Evolutionary conservation across 306 rosid genomes (phyloP).

Genomic region (Vicia sativa): DNA sequence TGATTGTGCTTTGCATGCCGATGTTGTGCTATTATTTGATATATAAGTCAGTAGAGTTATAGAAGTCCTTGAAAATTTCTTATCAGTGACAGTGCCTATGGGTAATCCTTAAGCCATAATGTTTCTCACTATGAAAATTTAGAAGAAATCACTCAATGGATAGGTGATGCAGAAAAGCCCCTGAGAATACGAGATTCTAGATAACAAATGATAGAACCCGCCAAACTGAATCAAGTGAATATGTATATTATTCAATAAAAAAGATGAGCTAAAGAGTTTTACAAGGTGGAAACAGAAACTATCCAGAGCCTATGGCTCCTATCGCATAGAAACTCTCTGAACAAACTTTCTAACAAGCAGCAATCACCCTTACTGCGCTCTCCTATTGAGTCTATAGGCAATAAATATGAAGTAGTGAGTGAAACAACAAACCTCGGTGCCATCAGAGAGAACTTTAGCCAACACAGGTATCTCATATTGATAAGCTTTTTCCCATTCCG

Average conservation of each 20-base stretch:
- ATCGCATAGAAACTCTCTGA: too few species aligned
- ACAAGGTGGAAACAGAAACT: too few species aligned
- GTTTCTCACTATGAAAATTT: background rate
- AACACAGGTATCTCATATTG: conserved; percentile 92
- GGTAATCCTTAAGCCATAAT: conserved; percentile 8
- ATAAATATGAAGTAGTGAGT: too few species aligned
- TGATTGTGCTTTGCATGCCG: too few species aligned
- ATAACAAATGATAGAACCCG: background rate
- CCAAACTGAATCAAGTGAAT: too few species aligned
- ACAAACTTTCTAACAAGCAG: too few species aligned
- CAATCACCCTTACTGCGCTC: too few species aligned
- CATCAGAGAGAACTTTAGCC: conserved; percentile 77
- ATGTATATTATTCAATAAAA: too few species aligned
- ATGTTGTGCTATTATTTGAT: too few species aligned
- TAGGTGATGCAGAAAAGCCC: background rate
- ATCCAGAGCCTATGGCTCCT: too few species aligned
- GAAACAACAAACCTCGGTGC: conserved; percentile 68
- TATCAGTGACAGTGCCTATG: conserved; percentile 2
- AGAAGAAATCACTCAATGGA: background rate
- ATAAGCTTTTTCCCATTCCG: conserved; percentile 83
- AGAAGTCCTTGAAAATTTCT: conserved; percentile 8
- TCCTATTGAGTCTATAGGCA: too few species aligned
- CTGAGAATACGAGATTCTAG: background rate
- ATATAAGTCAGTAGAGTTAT: background rate
- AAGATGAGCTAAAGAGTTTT: too few species aligned